Conservation (phyloP, 2,329 filamentous ascomycete species). For the Emergomyces orientalis region DNA sequence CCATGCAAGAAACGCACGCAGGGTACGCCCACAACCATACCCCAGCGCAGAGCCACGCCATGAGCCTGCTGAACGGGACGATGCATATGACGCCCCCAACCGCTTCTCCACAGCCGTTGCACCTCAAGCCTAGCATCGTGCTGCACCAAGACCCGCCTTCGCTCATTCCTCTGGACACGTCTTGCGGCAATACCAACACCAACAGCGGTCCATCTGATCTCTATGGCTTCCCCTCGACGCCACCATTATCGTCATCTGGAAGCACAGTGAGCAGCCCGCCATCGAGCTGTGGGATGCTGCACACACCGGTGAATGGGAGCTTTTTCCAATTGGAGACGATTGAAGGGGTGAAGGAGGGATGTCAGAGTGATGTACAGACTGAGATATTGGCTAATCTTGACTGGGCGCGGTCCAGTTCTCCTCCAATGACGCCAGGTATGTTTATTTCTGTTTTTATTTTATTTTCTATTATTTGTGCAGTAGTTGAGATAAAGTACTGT, state of each 20-base stretch:
- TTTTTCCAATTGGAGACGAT: slow-evolving; percentile 63
- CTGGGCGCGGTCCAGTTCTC: slow-evolving; percentile 68
- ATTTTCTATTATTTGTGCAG: background rate
- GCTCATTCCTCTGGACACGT: slow-evolving; percentile 61
- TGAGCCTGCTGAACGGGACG: slow-evolving; percentile 3
- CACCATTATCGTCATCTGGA: slow-evolving; percentile 73
- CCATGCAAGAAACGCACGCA: slow-evolving; percentile 1
- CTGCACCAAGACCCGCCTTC: slow-evolving; percentile 48
- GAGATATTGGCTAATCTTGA: slow-evolving; percentile 66
- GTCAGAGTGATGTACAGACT: slow-evolving; percentile 59
- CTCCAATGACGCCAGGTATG: slow-evolving; percentile 86
- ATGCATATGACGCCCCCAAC: slow-evolving; percentile 54
- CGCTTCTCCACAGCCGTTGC: slow-evolving; percentile 63
- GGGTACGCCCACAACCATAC: slow-evolving; percentile 26
- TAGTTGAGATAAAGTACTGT: background rate
- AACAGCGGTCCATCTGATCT: slow-evolving; percentile 36
- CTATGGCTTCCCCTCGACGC: slow-evolving; percentile 73
- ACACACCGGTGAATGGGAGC: slow-evolving; percentile 73
- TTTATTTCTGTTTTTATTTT: slow-evolving; percentile 20
- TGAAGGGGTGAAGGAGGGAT: slow-evolving; percentile 59
- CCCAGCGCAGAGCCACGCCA: slow-evolving; percentile 48
- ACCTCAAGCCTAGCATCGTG: slow-evolving; percentile 66
- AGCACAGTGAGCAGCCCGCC: slow-evolving; percentile 79
- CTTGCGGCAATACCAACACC: slow-evolving; percentile 36
- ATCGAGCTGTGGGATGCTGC: slow-evolving; percentile 63